Percentiles rank a stretch among this genome's conserved stretches.
These are phyloP conservation scores for Yarrowia sp. DNA, from an alignment of 805 yeast genomes.

Conservation along the genomic window DNA sequence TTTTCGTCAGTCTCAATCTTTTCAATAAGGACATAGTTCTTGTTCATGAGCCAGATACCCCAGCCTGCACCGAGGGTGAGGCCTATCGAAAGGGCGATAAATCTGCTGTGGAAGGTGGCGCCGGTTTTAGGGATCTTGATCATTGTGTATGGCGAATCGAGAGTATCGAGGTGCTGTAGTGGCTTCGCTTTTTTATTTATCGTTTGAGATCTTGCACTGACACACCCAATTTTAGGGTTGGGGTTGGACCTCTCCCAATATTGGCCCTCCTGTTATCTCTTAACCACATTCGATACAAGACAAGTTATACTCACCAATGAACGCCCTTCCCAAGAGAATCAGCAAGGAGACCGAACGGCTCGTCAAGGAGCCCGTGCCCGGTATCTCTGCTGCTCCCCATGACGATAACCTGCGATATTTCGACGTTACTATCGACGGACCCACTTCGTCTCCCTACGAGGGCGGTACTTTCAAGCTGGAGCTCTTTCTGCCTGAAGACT, in stretches of 20 bases:
- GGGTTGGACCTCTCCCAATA: slow-evolving; percentile 8
- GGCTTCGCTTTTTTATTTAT: not conserved
- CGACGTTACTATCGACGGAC: slow-evolving; percentile 89
- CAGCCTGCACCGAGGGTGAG: slow-evolving; percentile 3
- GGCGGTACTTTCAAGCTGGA: slow-evolving; percentile 74
- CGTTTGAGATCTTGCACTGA: not conserved
- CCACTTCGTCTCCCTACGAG: slow-evolving; percentile 87
- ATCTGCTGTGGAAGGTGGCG: slow-evolving; percentile 16
- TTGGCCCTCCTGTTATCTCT: not conserved
- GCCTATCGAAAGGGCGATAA: slow-evolving; percentile 5
- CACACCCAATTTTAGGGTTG: not conserved
- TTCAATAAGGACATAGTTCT: slow-evolving; percentile 3
- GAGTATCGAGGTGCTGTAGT: too few relatives aligned
- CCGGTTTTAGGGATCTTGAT: not conserved
- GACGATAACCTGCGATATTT: slow-evolving; percentile 93
- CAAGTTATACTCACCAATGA: slow-evolving; percentile 11
- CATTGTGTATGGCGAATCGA: not conserved
- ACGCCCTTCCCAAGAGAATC: slow-evolving; percentile 26
- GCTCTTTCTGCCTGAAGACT: slow-evolving; percentile 89
- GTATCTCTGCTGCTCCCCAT: slow-evolving; percentile 88
- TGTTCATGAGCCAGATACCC: slow-evolving; percentile 24
- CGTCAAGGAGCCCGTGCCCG: slow-evolving; percentile 93
- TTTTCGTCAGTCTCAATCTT: not conserved
- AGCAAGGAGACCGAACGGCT: slow-evolving; percentile 78
- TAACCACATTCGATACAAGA: not conserved